Conservation (phyloP, 2,329 filamentous ascomycete species). For the Cladosporium sp. region DNA sequence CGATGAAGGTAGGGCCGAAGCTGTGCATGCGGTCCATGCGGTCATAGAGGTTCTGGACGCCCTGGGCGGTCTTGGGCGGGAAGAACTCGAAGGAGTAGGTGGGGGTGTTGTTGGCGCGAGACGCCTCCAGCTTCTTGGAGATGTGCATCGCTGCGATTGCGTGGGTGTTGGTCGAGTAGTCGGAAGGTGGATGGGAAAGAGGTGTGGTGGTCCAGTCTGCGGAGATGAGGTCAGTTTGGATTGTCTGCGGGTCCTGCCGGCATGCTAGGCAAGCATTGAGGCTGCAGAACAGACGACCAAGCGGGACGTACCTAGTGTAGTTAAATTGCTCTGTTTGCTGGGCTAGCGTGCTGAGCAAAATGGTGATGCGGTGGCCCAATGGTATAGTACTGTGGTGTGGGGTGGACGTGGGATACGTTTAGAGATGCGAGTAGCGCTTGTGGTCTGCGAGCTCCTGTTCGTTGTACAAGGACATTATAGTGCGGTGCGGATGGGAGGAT, state of each 20-base stretch:
- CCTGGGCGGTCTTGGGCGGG: constrained; percentile 92
- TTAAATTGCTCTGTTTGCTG: no score
- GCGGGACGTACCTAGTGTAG: constrained; percentile 2
- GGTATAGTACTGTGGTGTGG: neutral
- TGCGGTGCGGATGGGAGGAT: neutral
- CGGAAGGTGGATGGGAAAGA: neutral
- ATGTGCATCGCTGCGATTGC: constrained; percentile 67
- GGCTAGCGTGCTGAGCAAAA: no score
- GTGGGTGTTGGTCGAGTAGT: neutral
- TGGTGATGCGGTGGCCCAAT: neutral
- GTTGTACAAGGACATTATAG: constrained; percentile 29
- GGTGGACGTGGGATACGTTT: neutral
- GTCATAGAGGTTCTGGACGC: constrained; percentile 98
- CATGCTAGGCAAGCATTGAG: neutral
- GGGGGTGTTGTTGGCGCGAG: constrained; percentile 69
- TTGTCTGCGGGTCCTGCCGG: neutral
- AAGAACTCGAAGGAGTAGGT: constrained; percentile 99
- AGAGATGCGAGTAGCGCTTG: constrained; percentile 24
- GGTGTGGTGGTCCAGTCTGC: constrained; percentile 5
- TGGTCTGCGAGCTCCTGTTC: constrained; percentile 29
- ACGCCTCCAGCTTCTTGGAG: constrained; percentile 79
- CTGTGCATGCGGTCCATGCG: constrained; percentile 99
- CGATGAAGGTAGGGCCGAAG: constrained; percentile 90
- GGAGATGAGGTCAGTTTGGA: constrained; percentile 13
- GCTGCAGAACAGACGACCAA: neutral